Percentiles rank a stretch among this genome's conserved stretches.
These are phyloP conservation scores for Fusarium kyushuense DNA, from an alignment of 2,329 filamentous ascomycete species.

Conservation along the genomic window DNA sequence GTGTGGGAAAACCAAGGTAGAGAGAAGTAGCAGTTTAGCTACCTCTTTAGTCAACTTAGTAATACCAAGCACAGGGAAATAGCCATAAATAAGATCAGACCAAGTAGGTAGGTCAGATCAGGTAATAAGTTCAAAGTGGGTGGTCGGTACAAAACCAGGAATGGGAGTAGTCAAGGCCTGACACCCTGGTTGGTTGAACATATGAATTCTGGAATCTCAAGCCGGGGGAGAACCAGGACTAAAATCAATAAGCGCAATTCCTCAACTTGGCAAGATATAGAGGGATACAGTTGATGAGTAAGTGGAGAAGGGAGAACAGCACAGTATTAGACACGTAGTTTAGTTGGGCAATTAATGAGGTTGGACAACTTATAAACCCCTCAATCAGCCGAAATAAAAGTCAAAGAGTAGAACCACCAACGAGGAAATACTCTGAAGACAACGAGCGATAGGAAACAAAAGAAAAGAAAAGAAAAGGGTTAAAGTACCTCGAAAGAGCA, in stretches of 20 bases:
- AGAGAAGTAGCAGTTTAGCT: slow-evolving; percentile 2
- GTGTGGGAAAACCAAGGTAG: not conserved
- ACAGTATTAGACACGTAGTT: slow-evolving; percentile 1
- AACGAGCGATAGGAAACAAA: slow-evolving; percentile 17
- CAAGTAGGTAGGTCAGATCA: slow-evolving; percentile 8
- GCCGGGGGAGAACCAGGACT: slow-evolving; percentile 37
- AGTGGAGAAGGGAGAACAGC: not conserved
- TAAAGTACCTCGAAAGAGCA: slow-evolving; percentile 7
- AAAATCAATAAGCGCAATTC: slow-evolving; percentile 44
- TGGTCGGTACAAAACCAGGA: slow-evolving; percentile 40
- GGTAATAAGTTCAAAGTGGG: slow-evolving; percentile 27
- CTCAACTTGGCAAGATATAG: slow-evolving; percentile 36
- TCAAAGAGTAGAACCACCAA: slow-evolving; percentile 1
- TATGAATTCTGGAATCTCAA: slow-evolving; percentile 48
- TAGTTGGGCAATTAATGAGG: not conserved
- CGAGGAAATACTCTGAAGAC: not conserved
- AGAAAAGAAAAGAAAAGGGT: slow-evolving; percentile 21
- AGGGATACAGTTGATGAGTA: not conserved
- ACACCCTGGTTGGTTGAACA: slow-evolving; percentile 48
- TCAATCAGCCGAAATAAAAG: not conserved
- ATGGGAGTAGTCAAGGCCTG: slow-evolving; percentile 38
- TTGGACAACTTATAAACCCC: not conserved
- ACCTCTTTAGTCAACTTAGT: slow-evolving; percentile 6
- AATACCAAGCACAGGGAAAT: not conserved
- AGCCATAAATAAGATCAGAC: slow-evolving; percentile 9